Conservation (phyloP, 164 flowering plant species). For the Buxus sempervirens region DNA sequence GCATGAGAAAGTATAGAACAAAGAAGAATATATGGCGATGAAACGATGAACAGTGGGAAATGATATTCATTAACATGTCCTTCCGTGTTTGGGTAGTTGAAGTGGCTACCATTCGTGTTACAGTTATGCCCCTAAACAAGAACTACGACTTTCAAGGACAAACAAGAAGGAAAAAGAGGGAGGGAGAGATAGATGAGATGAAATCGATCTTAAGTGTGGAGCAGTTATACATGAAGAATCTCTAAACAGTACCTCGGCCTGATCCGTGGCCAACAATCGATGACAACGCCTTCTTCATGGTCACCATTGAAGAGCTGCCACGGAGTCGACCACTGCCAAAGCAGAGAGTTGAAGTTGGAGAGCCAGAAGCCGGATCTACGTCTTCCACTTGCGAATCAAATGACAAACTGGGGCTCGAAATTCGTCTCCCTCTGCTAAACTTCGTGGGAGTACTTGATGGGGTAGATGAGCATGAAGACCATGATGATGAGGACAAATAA, state of each 20-base stretch:
- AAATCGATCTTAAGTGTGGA: no score
- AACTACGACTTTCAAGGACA: no score
- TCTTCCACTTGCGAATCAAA: constrained; percentile 15
- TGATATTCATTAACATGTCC: no score
- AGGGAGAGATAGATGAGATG: no score
- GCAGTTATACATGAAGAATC: background rate
- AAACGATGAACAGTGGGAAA: no score
- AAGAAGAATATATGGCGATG: no score
- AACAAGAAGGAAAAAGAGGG: no score
- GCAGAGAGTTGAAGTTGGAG: constrained; percentile 28
- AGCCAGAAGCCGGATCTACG: constrained; percentile 16
- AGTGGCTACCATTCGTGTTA: no score
- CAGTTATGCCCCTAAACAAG: no score
- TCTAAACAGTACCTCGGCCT: constrained; percentile 10
- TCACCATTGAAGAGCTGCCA: constrained; percentile 17
- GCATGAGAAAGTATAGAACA: no score
- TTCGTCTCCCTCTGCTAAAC: background rate
- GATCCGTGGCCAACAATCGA: constrained; percentile 21
- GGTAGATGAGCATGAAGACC: constrained; percentile 14
- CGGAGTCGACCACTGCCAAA: constrained; percentile 15
- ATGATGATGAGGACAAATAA: constrained; percentile 9
- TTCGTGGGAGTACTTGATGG: constrained; percentile 4
- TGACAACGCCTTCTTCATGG: constrained; percentile 22
- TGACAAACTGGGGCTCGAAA: constrained; percentile 11
- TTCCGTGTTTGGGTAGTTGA: no score